Evolutionary conservation across 768 basidiomycete species (phyloP).

Genomic region (Psilocybe cubensis): DNA sequence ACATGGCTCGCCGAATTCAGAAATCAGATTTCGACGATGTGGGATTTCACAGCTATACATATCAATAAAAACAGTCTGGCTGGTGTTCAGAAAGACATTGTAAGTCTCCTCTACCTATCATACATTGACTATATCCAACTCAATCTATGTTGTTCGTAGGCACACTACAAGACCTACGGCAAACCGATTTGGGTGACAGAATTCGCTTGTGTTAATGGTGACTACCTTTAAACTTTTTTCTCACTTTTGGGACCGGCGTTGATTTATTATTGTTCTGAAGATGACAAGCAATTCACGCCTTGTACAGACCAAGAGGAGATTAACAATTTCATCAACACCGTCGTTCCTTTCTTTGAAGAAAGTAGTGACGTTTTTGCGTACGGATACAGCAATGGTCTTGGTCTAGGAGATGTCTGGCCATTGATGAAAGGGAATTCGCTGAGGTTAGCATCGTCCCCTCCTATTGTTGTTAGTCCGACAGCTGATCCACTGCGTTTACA

Average conservation of each 20-base stretch:
- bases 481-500: constrained; percentile 14
- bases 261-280: constrained; percentile 20
- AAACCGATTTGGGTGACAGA: constrained; percentile 54
- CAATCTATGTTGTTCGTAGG: constrained; percentile 24
- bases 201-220: constrained; percentile 52
- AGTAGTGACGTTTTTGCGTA: constrained; percentile 43
- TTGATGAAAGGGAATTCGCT: constrained; percentile 39
- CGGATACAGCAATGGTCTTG: constrained; percentile 51
- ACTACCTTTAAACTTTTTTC: background rate
- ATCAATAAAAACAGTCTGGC: constrained; percentile 50
- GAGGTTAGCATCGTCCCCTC: constrained; percentile 29
- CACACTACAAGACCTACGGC: constrained; percentile 45
- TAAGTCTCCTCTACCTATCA: constrained; percentile 16
- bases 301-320: constrained; percentile 48
- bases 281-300: constrained; percentile 41
- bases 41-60: constrained; percentile 52
- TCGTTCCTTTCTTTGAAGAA: constrained; percentile 42
- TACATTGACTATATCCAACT: background rate
- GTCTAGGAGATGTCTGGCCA: constrained; percentile 50
- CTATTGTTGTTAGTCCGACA: background rate
- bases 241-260: background rate
- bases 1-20: constrained; percentile 47
- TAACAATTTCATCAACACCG: constrained; percentile 41
- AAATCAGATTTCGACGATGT: constrained; percentile 38
- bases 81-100: constrained; percentile 47